phyloP scores from a whole-genome alignment of 2,329 filamentous ascomycete species.

The Venturia carpophila region DNA sequence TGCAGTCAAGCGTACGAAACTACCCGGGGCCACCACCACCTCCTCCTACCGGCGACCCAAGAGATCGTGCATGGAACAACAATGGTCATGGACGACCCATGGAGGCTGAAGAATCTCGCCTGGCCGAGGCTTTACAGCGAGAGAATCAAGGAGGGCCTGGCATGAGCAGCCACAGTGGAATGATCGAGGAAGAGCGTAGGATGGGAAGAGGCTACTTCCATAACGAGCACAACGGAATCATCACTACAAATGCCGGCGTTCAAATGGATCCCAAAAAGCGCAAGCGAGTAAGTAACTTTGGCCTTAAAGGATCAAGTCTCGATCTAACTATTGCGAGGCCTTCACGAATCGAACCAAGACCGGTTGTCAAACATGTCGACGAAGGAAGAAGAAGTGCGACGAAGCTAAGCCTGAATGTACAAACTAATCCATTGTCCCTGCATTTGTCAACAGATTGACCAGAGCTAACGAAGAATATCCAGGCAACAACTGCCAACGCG shows the following conservation, averaged over 20 bases:
- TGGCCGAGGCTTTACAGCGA: conserved; percentile 9
- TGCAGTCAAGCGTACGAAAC: conserved; percentile 3
- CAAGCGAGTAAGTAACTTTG: conserved; percentile 38
- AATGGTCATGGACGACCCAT: neutral
- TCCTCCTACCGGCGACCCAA: neutral
- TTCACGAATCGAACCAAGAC: conserved; percentile 97
- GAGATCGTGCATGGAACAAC: conserved; percentile 11
- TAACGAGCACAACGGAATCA: conserved; percentile 16
- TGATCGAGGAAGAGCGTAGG: neutral
- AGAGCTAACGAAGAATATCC: conserved; percentile 10
- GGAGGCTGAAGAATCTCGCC: conserved; percentile 7
- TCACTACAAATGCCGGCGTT: conserved; percentile 37
- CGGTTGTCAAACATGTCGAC: conserved; percentile 84
- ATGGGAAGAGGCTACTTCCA: conserved; percentile 10
- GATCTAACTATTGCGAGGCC: conserved; percentile 37
- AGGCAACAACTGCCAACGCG: conserved; percentile 86
- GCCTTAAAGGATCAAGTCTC: conserved; percentile 20
- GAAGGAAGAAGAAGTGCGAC: conserved; percentile 96
- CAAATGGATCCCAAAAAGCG: conserved; percentile 41
- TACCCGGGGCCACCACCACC: neutral
- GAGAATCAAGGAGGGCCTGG: conserved; percentile 11
- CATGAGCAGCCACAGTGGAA: neutral
- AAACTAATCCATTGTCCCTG: conserved; percentile 31
- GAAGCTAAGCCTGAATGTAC: conserved; percentile 87
- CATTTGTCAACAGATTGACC: neutral